Evolutionary conservation across 352 stramenopile genomes (phyloP), one percentile per base, ranked within the genome.

Genomic region (Halophytophthora batemanensis): DNA sequence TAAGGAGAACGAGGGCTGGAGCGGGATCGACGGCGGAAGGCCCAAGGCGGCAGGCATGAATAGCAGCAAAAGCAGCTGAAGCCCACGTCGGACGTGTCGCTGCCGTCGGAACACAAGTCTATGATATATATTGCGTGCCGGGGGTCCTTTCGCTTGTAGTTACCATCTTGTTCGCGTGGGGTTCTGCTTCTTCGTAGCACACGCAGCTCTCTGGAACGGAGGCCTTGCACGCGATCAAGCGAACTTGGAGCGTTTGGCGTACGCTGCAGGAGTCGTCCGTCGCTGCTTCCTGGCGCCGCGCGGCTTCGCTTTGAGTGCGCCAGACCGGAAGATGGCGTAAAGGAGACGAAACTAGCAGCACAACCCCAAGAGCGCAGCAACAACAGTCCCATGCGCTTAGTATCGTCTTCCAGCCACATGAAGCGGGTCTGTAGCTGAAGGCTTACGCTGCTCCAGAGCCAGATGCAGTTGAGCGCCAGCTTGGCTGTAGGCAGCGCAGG

Each of bases 401-500:
- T 29, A 19, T 57, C 41, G 58, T 25, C 12, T 1, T 44, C 15
- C 18, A n/a, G 22, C 8, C 15, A n/a, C 35, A 50, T 4, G 15
- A 0, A 37, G n/a, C n/a, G 19, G 25, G 14, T 6, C 22, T 41
- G 21, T 22, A 45, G 38, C 17, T 28, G 23, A 6, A 17, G 2
- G 45, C 47, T 18, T 33, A 52, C 70, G 42, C 61, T 75, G 50
- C 75, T 83, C 56, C 56, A 76, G 31, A 79, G 50, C 48, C 58
- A 71, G 28, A 81, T 48, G 50, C 47, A 70, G 54, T 78, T 51
- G 25, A 83, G 45, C 21, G 51, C 42, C 22, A 81, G 43, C 41
- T 73, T 70, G 5, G 25, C 34, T 2, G 45, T 45, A 10, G 55
- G 49, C 1, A 74, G 18, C 4, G 33, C 37, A 8, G 33, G 5